Percentiles rank a stretch among this genome's conserved stretches.
These are phyloP conservation scores for Mycena kentingensis DNA, from an alignment of 768 basidiomycete genomes.

Conservation along the genomic window DNA sequence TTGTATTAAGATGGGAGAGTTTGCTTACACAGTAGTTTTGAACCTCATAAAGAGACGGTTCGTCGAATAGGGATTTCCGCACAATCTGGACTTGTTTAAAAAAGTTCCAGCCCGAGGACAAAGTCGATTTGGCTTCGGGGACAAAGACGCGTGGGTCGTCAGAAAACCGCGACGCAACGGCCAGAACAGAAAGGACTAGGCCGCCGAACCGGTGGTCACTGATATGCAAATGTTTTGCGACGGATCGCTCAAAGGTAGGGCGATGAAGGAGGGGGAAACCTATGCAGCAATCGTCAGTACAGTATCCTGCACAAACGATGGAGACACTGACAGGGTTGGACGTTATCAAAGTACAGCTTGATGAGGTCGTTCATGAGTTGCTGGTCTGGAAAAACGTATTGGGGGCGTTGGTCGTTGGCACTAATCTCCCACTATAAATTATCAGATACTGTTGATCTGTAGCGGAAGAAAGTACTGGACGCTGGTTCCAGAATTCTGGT, in stretches of 20 bases:
- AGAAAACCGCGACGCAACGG: slow-evolving; percentile 60
- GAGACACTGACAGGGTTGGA: slow-evolving; percentile 37
- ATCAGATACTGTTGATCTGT: slow-evolving; percentile 1
- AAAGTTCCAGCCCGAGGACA: slow-evolving; percentile 62
- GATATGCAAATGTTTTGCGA: slow-evolving; percentile 50
- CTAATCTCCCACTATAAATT: slow-evolving; percentile 41
- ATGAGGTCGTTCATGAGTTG: slow-evolving; percentile 54
- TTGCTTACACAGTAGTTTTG: slow-evolving; percentile 62
- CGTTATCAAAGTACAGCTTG: slow-evolving; percentile 56
- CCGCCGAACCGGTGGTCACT: slow-evolving; percentile 53
- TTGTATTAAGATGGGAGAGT: slow-evolving; percentile 19
- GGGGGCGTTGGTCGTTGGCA: slow-evolving; percentile 26
- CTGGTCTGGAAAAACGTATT: slow-evolving; percentile 47
- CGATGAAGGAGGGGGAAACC: slow-evolving; percentile 66
- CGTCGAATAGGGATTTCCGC: slow-evolving; percentile 56
- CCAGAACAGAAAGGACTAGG: slow-evolving; percentile 65
- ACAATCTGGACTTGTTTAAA: slow-evolving; percentile 63
- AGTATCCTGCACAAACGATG: not conserved
- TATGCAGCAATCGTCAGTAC: not conserved
- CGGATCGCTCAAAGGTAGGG: slow-evolving; percentile 57
- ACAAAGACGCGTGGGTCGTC: slow-evolving; percentile 47
- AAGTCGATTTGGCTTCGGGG: slow-evolving; percentile 38
- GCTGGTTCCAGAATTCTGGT: slow-evolving; percentile 25
- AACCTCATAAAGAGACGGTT: slow-evolving; percentile 66
- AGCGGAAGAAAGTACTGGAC: slow-evolving; percentile 3